These are phyloP conservation scores for Fusarium algeriense DNA, from an alignment of 2,329 filamentous ascomycete genomes.

Conservation along the genomic window DNA sequence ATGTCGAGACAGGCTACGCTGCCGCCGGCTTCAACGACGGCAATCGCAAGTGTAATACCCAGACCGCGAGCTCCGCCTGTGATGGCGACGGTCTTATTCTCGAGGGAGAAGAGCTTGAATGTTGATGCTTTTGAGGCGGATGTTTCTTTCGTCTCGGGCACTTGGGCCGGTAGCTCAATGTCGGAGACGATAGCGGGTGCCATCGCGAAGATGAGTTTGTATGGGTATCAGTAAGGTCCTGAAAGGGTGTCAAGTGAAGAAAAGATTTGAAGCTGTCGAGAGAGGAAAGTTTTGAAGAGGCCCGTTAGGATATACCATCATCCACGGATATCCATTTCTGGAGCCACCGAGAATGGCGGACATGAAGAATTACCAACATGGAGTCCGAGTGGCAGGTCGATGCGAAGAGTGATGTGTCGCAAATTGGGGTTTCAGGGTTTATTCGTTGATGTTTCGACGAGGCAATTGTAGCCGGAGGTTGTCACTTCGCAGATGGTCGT, in stretches of 20 bases:
- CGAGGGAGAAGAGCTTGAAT: conserved; percentile 59
- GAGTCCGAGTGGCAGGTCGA: conserved; percentile 22
- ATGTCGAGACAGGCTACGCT: conserved; percentile 63
- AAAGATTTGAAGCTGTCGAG: not conserved
- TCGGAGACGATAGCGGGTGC: conserved; percentile 48
- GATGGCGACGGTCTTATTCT: conserved; percentile 59
- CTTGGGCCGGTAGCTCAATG: conserved; percentile 45
- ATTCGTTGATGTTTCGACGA: not conserved
- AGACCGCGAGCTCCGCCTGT: conserved; percentile 65
- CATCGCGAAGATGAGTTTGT: conserved; percentile 25
- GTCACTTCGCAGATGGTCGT: not conserved
- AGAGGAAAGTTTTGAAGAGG: not conserved
- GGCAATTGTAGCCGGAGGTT: conserved; percentile 37
- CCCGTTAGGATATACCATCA: conserved; percentile 12
- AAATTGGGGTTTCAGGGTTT: not conserved
- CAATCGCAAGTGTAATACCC: conserved; percentile 62
- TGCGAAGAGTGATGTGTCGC: conserved; percentile 24
- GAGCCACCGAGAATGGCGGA: not conserved
- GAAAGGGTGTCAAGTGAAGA: not conserved
- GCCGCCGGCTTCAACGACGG: conserved; percentile 62
- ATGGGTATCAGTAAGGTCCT: not conserved
- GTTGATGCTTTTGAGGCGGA: conserved; percentile 47
- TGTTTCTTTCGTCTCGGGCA: conserved; percentile 50
- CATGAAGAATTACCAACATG: conserved; percentile 1
- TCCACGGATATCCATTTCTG: conserved; percentile 19